Evolutionary conservation across 805 yeast genomes (phyloP), one percentile per base, ranked within the genome.

Genomic region (Candida loeiensis): DNA sequence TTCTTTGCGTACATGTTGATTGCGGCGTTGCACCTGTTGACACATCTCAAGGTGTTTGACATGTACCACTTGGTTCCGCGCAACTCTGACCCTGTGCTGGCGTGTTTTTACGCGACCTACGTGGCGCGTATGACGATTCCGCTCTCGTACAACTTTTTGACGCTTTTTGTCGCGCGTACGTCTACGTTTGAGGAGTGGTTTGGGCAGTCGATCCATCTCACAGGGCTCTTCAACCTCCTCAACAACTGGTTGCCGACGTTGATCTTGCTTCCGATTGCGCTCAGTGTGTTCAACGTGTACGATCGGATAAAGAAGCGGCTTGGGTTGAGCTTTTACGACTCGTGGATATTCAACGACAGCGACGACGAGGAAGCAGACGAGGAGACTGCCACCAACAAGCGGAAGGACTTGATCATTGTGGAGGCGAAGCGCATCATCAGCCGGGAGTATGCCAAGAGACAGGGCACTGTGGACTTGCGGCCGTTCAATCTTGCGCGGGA

Each of bases 81-180:
- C 46, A 74, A 79, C 39, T 81, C 91, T 0, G 91, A 83, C 54
- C 82, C 86, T 0, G 83, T 85, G 0, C 79, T 87, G 12, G 74
- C 84, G 16, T 71, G 86, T 24, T 87, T 86, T 55, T 87, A 85
- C 57, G 79, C 89, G 15, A 82, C 85, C 51, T 86, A 87, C 51
- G 80, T 86, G 14, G 83, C 90, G 37, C 78, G 95, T 46, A 66
- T 87, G 55, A 85, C 95, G 0, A 80, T 87, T 9, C 95, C 95
- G 8, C 66, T 87, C 46, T 79, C 86, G 18, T 87, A 83, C 62
- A 87, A 87, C 60, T 87, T 84, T 55, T 59, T 86, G 41, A 83
- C 85, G 37, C 65, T 87, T 39, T 72, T 82, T 43, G 71, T 78
- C 2, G 66, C 74, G 14, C 63, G 81, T 19, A 41, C 59, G 17